Evolutionary conservation across 2,329 filamentous ascomycete genomes (phyloP), one percentile per base, ranked within the genome.

Genomic region (Microthyrium microscopicum): DNA sequence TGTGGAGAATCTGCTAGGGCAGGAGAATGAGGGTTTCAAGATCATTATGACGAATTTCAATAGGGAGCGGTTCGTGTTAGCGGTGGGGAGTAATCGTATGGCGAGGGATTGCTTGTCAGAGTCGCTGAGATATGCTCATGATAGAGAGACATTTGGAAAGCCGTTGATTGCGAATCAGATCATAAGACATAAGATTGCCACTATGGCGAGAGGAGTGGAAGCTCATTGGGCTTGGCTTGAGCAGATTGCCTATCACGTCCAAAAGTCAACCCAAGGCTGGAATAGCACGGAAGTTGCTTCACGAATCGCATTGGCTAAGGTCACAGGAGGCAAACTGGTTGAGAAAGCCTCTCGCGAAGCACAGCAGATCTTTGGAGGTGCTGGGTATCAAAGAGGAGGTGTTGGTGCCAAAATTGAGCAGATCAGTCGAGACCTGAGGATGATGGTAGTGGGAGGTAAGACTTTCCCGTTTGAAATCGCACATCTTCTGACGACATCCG

Each of bases 171-270:
- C 62, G 9, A 66, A 67, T 44, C 67, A 73, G 32, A 64, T 70
- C 26, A 74, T 76, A 34, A 60, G 65, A 13, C 56, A 62, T 15
- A 75, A 76, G 45, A 57, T 76, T 11, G 61, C 66, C n/a, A 68
- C 63, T 22, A 59, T 74, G 32, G 69, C 67, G 1, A 56, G 66
- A 8, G 60, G 66, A 41, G 62, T 76, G n/a, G 71, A 75, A 41
- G 64, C 66, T 0, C 66, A 70, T 29, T 70, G 67, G 50, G 66
- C 70, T 0, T 74, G 70, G 54, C 48, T 75, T 37, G 71, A 76
- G 42, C 69, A 74, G 45, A 52, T 75, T 3, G 68, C 66, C 4
- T 68, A 65, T 44, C 65, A 68, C 29, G 40, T 67, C 27, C 56
- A 64, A 37, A 45, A 55, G 6, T 57, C 55, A 4, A 53, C 57